A percentile compares a stretch with the other conserved stretches of the same genome.
Evolutionary conservation across 1,139 yeast genomes (phyloP).

Genomic region (Yamadazyma jaroonii): DNA sequence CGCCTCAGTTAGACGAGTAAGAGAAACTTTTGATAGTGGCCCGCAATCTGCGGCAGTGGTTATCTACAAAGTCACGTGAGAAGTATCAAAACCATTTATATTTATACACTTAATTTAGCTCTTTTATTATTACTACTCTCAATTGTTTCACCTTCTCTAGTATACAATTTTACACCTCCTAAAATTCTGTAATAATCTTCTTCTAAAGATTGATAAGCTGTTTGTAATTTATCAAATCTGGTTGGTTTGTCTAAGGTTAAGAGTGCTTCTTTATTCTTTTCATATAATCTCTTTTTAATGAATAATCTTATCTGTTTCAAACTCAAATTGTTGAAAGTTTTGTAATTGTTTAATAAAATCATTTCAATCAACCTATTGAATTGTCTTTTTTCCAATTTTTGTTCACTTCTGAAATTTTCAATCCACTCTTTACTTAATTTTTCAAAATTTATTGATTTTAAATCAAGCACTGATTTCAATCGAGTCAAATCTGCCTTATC

Average conservation of each 20-base stretch:
- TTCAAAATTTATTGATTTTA: conserved; percentile 18
- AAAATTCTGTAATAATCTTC: conserved; percentile 66
- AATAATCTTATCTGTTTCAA: conserved; percentile 49
- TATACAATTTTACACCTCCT: conserved; percentile 29
- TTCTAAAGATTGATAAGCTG: conserved; percentile 66
- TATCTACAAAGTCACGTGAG: neutral
- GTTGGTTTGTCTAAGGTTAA: conserved; percentile 60
- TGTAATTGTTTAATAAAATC: conserved; percentile 52
- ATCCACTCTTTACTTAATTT: conserved; percentile 41
- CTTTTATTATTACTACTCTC: conserved; percentile 14
- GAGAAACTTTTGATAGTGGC: no score
- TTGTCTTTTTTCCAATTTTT: conserved; percentile 77
- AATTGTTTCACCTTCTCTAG: conserved; percentile 3
- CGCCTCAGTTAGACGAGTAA: no score
- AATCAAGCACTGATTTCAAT: conserved; percentile 24
- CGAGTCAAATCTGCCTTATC: conserved; percentile 75
- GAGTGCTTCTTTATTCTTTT: conserved; percentile 78
- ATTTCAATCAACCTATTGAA: conserved; percentile 76
- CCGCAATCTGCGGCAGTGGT: no score
- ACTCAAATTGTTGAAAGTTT: conserved; percentile 22
- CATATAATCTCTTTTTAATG: conserved; percentile 70
- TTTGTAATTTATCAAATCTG: conserved; percentile 66
- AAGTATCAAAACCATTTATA: conserved; percentile 22
- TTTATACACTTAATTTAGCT: conserved; percentile 6
- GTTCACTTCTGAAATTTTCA: conserved; percentile 26